Evolutionary conservation across 257 asterid genomes (phyloP).

Genomic region (Capsicum baccatum): DNA sequence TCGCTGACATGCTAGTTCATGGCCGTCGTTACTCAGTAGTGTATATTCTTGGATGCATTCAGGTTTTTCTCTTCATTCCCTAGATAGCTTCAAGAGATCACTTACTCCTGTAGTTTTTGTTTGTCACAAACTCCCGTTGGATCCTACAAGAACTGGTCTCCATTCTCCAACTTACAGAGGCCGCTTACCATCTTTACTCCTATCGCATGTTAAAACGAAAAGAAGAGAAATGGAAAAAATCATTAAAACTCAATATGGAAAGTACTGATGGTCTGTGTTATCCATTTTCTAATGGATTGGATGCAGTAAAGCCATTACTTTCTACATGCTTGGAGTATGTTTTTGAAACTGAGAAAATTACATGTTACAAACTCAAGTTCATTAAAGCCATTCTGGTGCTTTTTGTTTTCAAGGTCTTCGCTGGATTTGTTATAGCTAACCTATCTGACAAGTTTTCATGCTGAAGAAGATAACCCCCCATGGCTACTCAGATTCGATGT

Average conservation of each 20-base stretch:
- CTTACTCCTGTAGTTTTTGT: too few relatives aligned
- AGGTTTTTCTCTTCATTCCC: slow-evolving; percentile 45
- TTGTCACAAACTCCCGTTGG: too few relatives aligned
- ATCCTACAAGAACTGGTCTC: too few relatives aligned
- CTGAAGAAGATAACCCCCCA: slow-evolving; percentile 39
- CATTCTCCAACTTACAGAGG: too few relatives aligned
- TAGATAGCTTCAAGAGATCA: not conserved
- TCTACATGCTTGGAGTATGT: not conserved
- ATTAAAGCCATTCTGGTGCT: not conserved
- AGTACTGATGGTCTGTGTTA: not conserved
- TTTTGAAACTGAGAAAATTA: not conserved
- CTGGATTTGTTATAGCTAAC: slow-evolving; percentile 71
- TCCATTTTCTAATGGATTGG: not conserved
- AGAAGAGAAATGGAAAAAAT: too few relatives aligned
- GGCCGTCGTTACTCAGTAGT: slow-evolving; percentile 67
- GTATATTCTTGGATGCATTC: slow-evolving; percentile 73
- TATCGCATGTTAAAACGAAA: too few relatives aligned
- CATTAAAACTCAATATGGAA: too few relatives aligned
- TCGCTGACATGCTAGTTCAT: slow-evolving; percentile 78
- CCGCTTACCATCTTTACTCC: too few relatives aligned
- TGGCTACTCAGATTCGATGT: not conserved
- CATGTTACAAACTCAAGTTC: slow-evolving; percentile 10
- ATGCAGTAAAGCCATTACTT: not conserved
- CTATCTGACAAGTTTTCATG: slow-evolving; percentile 55
- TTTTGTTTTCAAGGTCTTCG: slow-evolving; percentile 60